Percentiles rank a stretch among this genome's conserved stretches.
Evolutionary conservation across 352 stramenopile species (phyloP).

Genomic region (Phytophthora syringae): DNA sequence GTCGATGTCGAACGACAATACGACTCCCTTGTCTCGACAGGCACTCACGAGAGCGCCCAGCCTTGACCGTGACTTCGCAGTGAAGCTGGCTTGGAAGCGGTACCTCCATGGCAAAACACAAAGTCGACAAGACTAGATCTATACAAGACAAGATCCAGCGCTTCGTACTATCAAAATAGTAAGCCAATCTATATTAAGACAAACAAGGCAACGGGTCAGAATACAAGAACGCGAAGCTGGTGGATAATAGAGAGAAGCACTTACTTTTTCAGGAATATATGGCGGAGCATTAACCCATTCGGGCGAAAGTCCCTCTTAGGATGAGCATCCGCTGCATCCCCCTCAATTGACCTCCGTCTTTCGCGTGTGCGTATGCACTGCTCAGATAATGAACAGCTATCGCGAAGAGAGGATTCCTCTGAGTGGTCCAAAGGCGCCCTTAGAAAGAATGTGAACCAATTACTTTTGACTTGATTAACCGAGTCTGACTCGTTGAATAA

Average conservation of each 20-base stretch:
- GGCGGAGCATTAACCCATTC: slow-evolving; percentile 5
- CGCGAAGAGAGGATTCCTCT: no score
- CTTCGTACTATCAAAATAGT: no score
- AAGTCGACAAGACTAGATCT: no score
- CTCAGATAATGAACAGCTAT: no score
- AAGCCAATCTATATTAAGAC: no score
- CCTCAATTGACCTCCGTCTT: neutral
- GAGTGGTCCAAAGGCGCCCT: no score
- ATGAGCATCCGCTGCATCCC: slow-evolving; percentile 7
- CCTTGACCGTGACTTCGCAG: slow-evolving; percentile 13
- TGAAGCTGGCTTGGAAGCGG: neutral
- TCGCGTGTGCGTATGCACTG: neutral
- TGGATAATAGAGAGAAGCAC: neutral
- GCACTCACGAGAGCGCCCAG: neutral
- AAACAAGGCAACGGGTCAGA: no score
- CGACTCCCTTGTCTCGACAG: no score
- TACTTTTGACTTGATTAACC: neutral
- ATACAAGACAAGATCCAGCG: neutral
- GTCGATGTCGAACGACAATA: no score
- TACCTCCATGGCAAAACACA: slow-evolving; percentile 10
- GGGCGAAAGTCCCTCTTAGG: slow-evolving; percentile 10
- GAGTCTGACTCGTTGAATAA: neutral
- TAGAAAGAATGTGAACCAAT: no score
- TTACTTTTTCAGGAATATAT: slow-evolving; percentile 3
- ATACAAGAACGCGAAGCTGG: no score